A percentile compares a stretch with the other conserved stretches of the same genome.
These are phyloP conservation scores for Stemphylium lycopersici DNA, from an alignment of 2,329 filamentous ascomycete genomes.

Conservation along the genomic window DNA sequence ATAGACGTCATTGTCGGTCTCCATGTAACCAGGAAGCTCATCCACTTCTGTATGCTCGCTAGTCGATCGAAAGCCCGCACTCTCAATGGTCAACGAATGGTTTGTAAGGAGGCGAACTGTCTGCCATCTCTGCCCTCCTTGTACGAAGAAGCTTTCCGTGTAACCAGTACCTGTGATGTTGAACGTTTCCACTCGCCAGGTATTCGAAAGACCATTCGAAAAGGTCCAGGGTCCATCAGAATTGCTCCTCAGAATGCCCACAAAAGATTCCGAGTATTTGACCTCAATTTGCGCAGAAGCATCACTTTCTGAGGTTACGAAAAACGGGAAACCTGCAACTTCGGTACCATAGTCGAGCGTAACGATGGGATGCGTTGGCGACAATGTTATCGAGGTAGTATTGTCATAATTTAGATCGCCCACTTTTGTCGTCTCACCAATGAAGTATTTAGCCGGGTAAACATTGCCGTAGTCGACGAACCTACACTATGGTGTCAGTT, in stretches of 20 bases:
- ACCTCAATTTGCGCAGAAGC: constrained; percentile 1
- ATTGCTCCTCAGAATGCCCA: not conserved
- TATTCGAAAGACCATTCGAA: constrained; percentile 20
- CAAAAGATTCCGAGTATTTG: constrained; percentile 1
- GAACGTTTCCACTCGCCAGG: constrained; percentile 27
- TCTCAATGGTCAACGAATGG: constrained; percentile 37
- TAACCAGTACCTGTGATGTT: constrained; percentile 41
- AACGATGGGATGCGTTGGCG: constrained; percentile 7
- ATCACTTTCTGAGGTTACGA: not conserved
- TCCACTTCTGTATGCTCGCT: not conserved
- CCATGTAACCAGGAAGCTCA: not conserved
- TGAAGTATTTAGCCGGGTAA: not conserved
- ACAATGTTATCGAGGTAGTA: not conserved
- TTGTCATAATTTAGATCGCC: not conserved
- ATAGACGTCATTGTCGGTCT: constrained; percentile 25
- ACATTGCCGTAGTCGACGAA: constrained; percentile 6
- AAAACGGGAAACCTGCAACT: constrained; percentile 24
- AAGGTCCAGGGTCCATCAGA: constrained; percentile 27
- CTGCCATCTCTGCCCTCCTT: constrained; percentile 53
- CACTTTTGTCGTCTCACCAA: not conserved
- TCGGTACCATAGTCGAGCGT: constrained; percentile 24
- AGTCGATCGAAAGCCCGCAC: constrained; percentile 43
- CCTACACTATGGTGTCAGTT: not conserved
- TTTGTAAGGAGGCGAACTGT: constrained; percentile 47
- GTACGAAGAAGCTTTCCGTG: constrained; percentile 45